These are phyloP conservation scores for Pythium monospermum DNA, from an alignment of 352 stramenopile species.

Conservation along the genomic window DNA sequence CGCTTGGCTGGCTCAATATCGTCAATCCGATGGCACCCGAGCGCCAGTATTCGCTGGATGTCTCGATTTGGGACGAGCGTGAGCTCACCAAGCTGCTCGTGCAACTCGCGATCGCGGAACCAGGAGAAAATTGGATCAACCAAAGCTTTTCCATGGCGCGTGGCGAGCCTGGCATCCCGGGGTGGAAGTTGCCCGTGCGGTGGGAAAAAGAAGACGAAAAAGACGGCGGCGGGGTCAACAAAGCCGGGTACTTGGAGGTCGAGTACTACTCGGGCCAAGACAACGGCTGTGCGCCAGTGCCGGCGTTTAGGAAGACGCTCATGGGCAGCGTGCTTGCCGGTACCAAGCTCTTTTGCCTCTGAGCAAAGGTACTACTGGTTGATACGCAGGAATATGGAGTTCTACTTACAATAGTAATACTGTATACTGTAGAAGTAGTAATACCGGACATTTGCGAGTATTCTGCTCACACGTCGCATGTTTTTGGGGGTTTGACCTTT, in stretches of 20 bases:
- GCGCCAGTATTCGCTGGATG: slow-evolving; percentile 74
- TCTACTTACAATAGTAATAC: too few species aligned
- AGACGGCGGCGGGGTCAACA: slow-evolving; percentile 71
- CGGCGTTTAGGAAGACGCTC: slow-evolving; percentile 50
- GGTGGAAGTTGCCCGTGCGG: slow-evolving; percentile 76
- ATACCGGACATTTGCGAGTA: too few species aligned
- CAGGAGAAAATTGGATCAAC: slow-evolving; percentile 74
- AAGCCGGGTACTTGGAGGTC: slow-evolving; percentile 64
- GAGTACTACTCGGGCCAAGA: slow-evolving; percentile 78
- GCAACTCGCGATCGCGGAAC: slow-evolving; percentile 72
- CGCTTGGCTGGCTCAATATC: slow-evolving; percentile 69
- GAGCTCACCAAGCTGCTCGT: slow-evolving; percentile 71
- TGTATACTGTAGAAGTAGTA: too few species aligned
- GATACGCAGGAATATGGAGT: not conserved
- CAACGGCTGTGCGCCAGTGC: slow-evolving; percentile 61
- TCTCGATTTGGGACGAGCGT: slow-evolving; percentile 65
- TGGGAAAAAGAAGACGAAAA: slow-evolving; percentile 80
- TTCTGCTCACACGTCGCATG: too few species aligned
- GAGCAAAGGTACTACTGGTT: not conserved
- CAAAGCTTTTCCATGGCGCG: slow-evolving; percentile 76
- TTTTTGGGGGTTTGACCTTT: too few species aligned
- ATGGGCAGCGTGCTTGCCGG: slow-evolving; percentile 56
- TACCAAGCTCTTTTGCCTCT: slow-evolving; percentile 66
- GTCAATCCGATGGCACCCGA: slow-evolving; percentile 62
- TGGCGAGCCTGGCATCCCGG: slow-evolving; percentile 70